A percentile compares a stretch with the other conserved stretches of the same genome.
These are phyloP conservation scores for Elongisporangium anandrum DNA, from an alignment of 352 stramenopile genomes.

Conservation along the genomic window DNA sequence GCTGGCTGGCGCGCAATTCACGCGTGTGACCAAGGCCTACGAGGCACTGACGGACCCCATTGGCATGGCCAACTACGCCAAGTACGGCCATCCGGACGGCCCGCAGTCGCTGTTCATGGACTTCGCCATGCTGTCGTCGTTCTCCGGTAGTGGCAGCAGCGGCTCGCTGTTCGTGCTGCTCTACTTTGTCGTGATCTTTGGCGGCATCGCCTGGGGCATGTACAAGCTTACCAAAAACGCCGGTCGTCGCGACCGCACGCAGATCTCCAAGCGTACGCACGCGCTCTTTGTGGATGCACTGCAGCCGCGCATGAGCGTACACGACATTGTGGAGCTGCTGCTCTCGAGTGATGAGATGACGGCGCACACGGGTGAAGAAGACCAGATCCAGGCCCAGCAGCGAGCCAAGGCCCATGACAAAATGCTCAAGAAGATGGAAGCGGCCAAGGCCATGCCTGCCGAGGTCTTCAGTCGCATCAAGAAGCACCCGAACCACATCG, in stretches of 20 bases:
- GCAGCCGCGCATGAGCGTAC: slow-evolving; percentile 70
- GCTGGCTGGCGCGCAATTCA: slow-evolving; percentile 37
- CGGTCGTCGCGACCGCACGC: slow-evolving; percentile 52
- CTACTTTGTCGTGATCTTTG: slow-evolving; percentile 69
- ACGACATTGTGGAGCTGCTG: slow-evolving; percentile 76
- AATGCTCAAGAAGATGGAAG: slow-evolving; percentile 80
- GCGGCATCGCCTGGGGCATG: slow-evolving; percentile 49
- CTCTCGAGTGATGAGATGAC: slow-evolving; percentile 77
- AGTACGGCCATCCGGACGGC: slow-evolving; percentile 79
- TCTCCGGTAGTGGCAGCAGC: slow-evolving; percentile 32
- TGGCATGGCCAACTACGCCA: slow-evolving; percentile 74
- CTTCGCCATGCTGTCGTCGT: slow-evolving; percentile 61
- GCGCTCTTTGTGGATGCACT: slow-evolving; percentile 44
- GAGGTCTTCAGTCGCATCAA: slow-evolving; percentile 69
- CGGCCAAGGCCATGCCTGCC: slow-evolving; percentile 46
- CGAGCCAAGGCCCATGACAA: slow-evolving; percentile 72
- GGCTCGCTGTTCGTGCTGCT: slow-evolving; percentile 61
- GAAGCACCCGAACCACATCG: slow-evolving; percentile 68
- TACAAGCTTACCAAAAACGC: slow-evolving; percentile 58
- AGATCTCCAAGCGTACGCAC: slow-evolving; percentile 45
- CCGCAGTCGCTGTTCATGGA: slow-evolving; percentile 69
- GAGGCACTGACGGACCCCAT: slow-evolving; percentile 73
- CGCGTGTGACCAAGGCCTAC: slow-evolving; percentile 80
- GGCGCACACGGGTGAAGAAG: slow-evolving; percentile 31
- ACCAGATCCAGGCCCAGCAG: slow-evolving; percentile 36